These are phyloP conservation scores for Umbellularia californica DNA, from an alignment of 164 flowering plant genomes.

Conservation along the genomic window DNA sequence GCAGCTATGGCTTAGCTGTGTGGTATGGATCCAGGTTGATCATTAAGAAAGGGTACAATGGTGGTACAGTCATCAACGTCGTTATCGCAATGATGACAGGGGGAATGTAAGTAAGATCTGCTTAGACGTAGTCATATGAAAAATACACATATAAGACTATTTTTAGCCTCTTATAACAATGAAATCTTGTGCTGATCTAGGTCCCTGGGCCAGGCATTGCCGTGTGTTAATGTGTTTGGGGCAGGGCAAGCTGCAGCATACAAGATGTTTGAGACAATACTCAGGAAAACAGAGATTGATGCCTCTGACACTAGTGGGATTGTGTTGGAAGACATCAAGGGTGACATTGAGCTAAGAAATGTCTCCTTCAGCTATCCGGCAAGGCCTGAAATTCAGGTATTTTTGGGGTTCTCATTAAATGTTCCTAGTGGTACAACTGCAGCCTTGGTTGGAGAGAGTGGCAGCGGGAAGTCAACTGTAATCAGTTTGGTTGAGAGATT, in stretches of 20 bases:
- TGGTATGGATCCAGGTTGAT: constrained; percentile 67
- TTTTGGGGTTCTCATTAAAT: constrained; percentile 48
- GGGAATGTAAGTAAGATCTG: constrained; percentile 49
- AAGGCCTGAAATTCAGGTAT: constrained; percentile 70
- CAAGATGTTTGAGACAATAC: constrained; percentile 73
- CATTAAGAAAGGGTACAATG: constrained; percentile 52
- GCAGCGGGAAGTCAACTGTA: constrained; percentile 86
- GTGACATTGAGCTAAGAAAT: constrained; percentile 70
- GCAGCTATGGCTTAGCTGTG: constrained; percentile 51
- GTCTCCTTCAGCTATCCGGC: constrained; percentile 73
- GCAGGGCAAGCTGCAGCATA: constrained; percentile 75
- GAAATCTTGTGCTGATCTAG: constrained; percentile 20
- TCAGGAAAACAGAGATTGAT: constrained; percentile 54
- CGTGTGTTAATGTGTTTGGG: constrained; percentile 51
- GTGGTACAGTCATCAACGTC: constrained; percentile 57
- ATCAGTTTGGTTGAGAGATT: constrained; percentile 67
- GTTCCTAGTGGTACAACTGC: constrained; percentile 60
- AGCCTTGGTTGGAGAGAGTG: constrained; percentile 83
- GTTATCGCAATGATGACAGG: constrained; percentile 53
- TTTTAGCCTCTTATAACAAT: background rate
- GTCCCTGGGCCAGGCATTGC: constrained; percentile 58
- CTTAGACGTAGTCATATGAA: background rate
- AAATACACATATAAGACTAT: no score
- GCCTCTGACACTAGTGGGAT: constrained; percentile 39
- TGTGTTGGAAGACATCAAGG: constrained; percentile 50